Evolutionary conservation across 1,284 basidiomycete genomes (phyloP).

Genomic region (Cutaneotrichosporon mucoides): DNA sequence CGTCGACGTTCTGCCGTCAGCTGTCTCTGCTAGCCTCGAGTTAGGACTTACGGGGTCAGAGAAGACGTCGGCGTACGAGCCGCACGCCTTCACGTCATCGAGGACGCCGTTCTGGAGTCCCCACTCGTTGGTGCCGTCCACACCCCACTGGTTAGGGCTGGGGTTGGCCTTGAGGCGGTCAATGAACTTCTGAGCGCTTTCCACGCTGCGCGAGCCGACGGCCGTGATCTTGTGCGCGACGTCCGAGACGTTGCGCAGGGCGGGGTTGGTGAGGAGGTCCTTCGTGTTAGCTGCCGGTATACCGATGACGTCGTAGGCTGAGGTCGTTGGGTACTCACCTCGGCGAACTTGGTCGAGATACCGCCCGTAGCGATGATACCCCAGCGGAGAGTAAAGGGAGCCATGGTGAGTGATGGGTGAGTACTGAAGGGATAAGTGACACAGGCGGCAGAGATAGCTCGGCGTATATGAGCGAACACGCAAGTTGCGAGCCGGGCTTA

Average conservation of each 20-base stretch:
- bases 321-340: conserved; percentile 21
- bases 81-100: conserved; percentile 61
- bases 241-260: conserved; percentile 61
- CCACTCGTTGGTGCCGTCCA: conserved; percentile 27
- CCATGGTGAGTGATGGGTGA: conserved; percentile 4
- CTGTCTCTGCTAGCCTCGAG: background rate
- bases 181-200: conserved; percentile 70
- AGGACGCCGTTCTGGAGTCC: conserved; percentile 34
- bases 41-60: conserved; percentile 57
- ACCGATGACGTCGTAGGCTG: background rate
- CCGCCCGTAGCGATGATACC: conserved; percentile 50
- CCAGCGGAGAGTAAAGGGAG: conserved; percentile 39
- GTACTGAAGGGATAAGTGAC: no score
- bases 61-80: conserved; percentile 72
- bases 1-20: conserved; percentile 64
- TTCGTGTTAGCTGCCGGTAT: conserved; percentile 11
- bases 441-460: no score
- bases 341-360: conserved; percentile 39
- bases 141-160: background rate
- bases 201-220: conserved; percentile 69
- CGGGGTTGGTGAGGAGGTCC: conserved; percentile 35
- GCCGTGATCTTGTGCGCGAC: conserved; percentile 71
- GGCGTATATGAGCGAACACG: no score
- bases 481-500: no score
- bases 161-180: conserved; percentile 39